Evolutionary conservation across 257 asterid genomes (phyloP).

Genomic region (Cynanchum wilfordii): DNA sequence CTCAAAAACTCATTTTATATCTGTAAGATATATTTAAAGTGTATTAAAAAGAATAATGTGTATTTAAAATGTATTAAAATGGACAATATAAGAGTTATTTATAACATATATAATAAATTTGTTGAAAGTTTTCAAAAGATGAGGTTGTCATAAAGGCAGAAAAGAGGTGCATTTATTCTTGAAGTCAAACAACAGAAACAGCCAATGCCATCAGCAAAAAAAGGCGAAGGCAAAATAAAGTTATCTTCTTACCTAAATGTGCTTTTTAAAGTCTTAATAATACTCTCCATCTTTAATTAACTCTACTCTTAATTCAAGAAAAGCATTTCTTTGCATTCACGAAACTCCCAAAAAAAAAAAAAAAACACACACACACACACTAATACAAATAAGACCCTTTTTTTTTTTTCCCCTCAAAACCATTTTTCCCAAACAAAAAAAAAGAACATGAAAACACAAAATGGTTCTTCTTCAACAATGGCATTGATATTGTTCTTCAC

Average conservation of each 20-base stretch:
- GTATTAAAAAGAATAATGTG: no score
- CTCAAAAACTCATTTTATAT: no score
- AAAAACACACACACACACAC: no score
- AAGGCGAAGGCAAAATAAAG: neutral
- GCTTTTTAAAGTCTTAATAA: neutral
- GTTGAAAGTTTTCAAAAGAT: no score
- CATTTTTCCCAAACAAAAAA: neutral
- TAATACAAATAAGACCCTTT: neutral
- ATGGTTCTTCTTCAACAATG: no score
- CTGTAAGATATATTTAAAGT: no score
- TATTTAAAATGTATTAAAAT: no score
- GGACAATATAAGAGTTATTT: no score
- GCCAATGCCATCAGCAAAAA: neutral
- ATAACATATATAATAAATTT: no score
- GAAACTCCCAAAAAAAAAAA: neutral
- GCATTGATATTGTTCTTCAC: no score
- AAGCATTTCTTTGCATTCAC: slow-evolving; percentile 3
- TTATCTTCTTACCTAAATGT: neutral
- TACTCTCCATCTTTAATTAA: neutral
- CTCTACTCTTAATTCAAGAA: neutral
- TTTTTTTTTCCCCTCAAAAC: no score
- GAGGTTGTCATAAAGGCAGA: neutral
- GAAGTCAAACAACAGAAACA: neutral
- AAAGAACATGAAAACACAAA: neutral
- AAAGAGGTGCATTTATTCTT: neutral